These are phyloP conservation scores for Hyphopichia homilentoma DNA, from an alignment of 805 yeast species.

Conservation along the genomic window DNA sequence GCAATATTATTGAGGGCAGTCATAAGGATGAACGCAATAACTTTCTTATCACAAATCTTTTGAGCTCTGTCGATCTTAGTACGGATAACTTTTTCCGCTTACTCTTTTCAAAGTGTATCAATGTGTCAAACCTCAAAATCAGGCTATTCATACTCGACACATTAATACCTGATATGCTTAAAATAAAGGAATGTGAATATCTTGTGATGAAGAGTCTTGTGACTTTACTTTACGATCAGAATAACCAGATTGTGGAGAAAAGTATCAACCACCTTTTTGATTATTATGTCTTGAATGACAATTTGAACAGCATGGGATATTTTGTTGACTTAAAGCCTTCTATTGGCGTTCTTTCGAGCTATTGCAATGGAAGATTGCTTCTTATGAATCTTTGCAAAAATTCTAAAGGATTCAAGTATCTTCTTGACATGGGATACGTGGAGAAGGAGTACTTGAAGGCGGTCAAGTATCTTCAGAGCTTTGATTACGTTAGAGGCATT, in stretches of 20 bases:
- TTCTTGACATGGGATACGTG: constrained; percentile 57
- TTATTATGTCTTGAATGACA: constrained; percentile 11
- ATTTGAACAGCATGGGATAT: constrained; percentile 42
- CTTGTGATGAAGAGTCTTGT: constrained; percentile 57
- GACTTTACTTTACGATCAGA: constrained; percentile 67
- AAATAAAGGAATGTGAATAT: constrained; percentile 28
- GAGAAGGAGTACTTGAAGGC: constrained; percentile 65
- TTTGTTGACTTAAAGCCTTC: constrained; percentile 57
- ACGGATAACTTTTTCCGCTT: constrained; percentile 64
- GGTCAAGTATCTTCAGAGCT: constrained; percentile 44
- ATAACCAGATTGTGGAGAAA: constrained; percentile 18
- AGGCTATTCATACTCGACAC: constrained; percentile 56
- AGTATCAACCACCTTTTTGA: constrained; percentile 19
- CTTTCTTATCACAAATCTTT: constrained; percentile 52
- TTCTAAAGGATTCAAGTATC: constrained; percentile 64
- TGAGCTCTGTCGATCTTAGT: constrained; percentile 60
- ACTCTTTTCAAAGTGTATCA: constrained; percentile 61
- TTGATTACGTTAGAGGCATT: constrained; percentile 44
- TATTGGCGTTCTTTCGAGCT: constrained; percentile 30
- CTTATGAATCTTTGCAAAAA: constrained; percentile 62
- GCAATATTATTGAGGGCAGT: constrained; percentile 59
- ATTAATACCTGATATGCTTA: constrained; percentile 41
- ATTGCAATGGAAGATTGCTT: constrained; percentile 38
- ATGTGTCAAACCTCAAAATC: constrained; percentile 47
- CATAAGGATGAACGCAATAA: constrained; percentile 31